phyloP scores from a whole-genome alignment of 345 rosid genomes.

The Abelmoschus esculentus region DNA sequence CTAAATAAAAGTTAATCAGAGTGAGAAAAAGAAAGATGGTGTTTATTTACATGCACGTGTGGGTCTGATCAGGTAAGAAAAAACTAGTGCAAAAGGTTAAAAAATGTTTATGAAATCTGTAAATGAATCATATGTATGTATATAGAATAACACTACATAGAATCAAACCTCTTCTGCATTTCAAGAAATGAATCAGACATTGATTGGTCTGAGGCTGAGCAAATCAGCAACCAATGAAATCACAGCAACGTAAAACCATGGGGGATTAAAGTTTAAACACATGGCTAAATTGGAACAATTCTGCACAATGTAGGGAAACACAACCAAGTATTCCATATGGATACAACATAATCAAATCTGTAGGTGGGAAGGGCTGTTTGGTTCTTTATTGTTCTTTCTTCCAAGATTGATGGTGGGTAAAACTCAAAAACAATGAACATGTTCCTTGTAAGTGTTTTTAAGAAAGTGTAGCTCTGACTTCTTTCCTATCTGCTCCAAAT shows the following conservation, averaged over 20 bases:
- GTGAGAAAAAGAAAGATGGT: no score
- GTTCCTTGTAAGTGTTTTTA: background rate
- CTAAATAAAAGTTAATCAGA: background rate
- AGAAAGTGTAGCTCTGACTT: constrained; percentile 55
- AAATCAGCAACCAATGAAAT: no score
- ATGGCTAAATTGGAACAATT: background rate
- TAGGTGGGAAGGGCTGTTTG: background rate
- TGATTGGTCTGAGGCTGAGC: no score
- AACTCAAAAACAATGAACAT: background rate
- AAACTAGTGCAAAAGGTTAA: no score
- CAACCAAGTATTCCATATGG: background rate
- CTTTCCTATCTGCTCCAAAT: constrained; percentile 87
- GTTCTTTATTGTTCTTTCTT: background rate
- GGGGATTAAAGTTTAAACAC: background rate
- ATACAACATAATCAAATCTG: background rate
- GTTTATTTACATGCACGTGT: no score
- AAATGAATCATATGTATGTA: no score
- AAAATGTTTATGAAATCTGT: no score
- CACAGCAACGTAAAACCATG: no score
- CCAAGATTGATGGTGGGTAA: background rate
- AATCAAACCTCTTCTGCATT: no score
- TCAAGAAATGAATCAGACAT: no score
- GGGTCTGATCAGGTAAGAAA: no score
- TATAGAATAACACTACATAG: no score
- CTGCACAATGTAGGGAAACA: background rate